Conservation (phyloP, 2,329 filamentous ascomycete genomes). For the Dryadomyces quercivorus region DNA sequence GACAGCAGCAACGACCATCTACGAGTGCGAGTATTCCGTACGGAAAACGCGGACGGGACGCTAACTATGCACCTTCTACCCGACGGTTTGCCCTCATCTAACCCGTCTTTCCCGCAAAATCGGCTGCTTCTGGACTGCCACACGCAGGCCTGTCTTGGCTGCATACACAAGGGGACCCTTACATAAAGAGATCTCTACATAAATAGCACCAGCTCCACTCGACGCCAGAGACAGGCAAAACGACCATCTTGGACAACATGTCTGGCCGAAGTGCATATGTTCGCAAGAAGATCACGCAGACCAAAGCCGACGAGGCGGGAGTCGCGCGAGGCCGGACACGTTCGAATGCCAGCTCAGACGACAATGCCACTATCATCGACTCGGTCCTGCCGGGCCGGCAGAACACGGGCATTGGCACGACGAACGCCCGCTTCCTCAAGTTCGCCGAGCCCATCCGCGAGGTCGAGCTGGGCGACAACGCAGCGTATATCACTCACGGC, state of each 20-base stretch:
- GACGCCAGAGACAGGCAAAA: too few relatives aligned
- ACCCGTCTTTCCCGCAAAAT: too few relatives aligned
- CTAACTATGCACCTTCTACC: too few relatives aligned
- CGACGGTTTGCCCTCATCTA: too few relatives aligned
- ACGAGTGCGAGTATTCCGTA: too few relatives aligned
- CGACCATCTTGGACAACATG: conserved; percentile 24
- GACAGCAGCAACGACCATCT: too few relatives aligned
- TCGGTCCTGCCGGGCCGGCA: conserved; percentile 24
- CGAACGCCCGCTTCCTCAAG: conserved; percentile 32
- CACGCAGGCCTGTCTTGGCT: too few relatives aligned
- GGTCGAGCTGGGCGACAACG: conserved; percentile 15
- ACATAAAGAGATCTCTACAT: too few relatives aligned
- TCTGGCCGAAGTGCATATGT: conserved; percentile 46
- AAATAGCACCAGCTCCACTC: too few relatives aligned
- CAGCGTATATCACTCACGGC: conserved; percentile 16
- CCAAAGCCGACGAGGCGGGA: conserved; percentile 18
- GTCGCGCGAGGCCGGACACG: conserved; percentile 21
- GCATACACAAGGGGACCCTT: too few relatives aligned
- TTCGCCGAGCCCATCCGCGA: conserved; percentile 28
- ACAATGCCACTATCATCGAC: conserved; percentile 26
- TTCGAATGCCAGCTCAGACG: conserved; percentile 26
- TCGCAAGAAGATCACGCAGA: conserved; percentile 44
- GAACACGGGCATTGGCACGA: conserved; percentile 28
- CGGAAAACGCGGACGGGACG: too few relatives aligned
- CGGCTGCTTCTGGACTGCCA: too few relatives aligned